phyloP scores from a whole-genome alignment of 1,139 yeast genomes.

The Pichia terricola region DNA sequence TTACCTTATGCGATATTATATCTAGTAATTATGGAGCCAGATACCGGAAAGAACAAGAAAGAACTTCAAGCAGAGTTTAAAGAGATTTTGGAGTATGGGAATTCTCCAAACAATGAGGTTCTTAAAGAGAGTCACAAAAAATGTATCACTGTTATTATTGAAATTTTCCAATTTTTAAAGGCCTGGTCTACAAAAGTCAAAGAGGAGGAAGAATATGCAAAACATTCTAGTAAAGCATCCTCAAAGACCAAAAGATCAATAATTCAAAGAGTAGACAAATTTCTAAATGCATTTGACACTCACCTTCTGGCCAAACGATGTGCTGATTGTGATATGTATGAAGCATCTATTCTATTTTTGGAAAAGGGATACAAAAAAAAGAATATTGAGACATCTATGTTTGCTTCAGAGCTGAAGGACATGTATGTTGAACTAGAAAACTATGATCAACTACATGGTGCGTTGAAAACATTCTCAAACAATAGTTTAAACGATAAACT shows the following conservation, averaged over 20 bases:
- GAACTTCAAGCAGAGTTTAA: constrained; percentile 50
- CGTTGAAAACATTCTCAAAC: constrained; percentile 63
- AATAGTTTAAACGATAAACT: constrained; percentile 64
- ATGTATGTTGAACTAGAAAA: constrained; percentile 87
- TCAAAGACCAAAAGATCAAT: constrained; percentile 5
- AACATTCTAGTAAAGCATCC: constrained; percentile 2
- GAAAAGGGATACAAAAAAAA: constrained; percentile 61
- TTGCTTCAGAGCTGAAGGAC: constrained; percentile 51
- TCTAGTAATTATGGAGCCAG: constrained; percentile 53
- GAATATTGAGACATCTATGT: constrained; percentile 31
- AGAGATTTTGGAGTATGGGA: constrained; percentile 42
- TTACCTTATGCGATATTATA: constrained; percentile 59
- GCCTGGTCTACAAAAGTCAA: constrained; percentile 51
- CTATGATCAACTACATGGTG: constrained; percentile 83
- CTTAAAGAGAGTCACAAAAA: constrained; percentile 47
- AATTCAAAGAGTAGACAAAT: constrained; percentile 30
- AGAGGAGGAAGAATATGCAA: constrained; percentile 24
- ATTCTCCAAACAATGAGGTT: constrained; percentile 38
- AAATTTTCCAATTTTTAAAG: constrained; percentile 72
- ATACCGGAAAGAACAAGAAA: constrained; percentile 33
- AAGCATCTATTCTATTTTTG: constrained; percentile 78
- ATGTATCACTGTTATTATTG: constrained; percentile 66
- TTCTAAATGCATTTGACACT: constrained; percentile 52
- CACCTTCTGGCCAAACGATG: constrained; percentile 69
- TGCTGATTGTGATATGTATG: constrained; percentile 76